phyloP scores from a whole-genome alignment of 768 basidiomycete species.

The Lactarius sp. region DNA sequence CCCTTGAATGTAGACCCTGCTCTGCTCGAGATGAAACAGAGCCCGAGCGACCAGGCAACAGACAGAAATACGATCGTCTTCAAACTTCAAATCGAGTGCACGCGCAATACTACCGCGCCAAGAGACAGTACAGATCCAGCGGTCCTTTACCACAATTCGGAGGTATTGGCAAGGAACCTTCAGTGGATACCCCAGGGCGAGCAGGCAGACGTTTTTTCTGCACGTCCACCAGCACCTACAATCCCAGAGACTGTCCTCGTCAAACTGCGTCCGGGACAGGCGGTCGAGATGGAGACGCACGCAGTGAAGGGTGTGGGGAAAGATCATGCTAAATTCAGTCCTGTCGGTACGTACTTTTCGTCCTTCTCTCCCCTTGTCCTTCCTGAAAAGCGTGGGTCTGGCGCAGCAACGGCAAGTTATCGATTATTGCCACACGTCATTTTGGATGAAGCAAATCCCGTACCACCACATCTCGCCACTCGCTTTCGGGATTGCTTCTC shows the following conservation, averaged over 20 bases:
- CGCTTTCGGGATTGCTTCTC: conserved; percentile 90
- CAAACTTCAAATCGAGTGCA: conserved; percentile 60
- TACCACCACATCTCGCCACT: conserved; percentile 66
- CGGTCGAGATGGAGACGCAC: conserved; percentile 78
- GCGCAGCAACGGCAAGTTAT: conserved; percentile 88
- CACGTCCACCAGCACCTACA: conserved; percentile 54
- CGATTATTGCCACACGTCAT: conserved; percentile 82
- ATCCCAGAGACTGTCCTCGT: conserved; percentile 83
- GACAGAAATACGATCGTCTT: conserved; percentile 94
- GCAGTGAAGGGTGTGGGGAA: conserved; percentile 90
- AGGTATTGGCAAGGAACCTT: conserved; percentile 62
- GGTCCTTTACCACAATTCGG: conserved; percentile 62
- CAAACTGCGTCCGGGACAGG: conserved; percentile 90
- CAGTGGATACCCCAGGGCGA: conserved; percentile 80
- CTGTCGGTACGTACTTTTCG: conserved; percentile 62
- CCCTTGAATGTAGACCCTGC: conserved; percentile 85
- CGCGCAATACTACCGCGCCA: conserved; percentile 52
- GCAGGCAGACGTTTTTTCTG: conserved; percentile 56
- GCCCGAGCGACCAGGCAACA: conserved; percentile 57
- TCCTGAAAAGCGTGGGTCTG: not conserved
- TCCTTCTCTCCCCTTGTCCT: not conserved
- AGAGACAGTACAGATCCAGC: conserved; percentile 34
- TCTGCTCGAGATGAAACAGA: conserved; percentile 52
- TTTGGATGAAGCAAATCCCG: conserved; percentile 62
- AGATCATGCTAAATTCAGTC: conserved; percentile 91